Evolutionary conservation across 2,329 filamentous ascomycete genomes (phyloP).

Genomic region (Dothideomycetes sp.): DNA sequence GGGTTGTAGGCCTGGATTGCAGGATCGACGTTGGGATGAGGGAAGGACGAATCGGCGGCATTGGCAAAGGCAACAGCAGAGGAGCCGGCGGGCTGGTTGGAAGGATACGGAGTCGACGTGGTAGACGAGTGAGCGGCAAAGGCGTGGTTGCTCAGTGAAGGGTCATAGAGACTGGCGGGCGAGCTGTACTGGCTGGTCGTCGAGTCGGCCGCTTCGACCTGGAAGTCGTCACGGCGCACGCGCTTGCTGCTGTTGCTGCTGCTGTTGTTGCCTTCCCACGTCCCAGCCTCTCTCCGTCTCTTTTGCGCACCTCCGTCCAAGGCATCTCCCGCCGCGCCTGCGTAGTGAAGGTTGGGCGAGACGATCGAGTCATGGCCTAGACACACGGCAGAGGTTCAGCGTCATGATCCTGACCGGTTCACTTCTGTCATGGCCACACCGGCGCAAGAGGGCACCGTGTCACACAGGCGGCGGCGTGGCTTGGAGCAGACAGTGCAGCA

Average conservation of each 20-base stretch:
- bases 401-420: too few relatives aligned
- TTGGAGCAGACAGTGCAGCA: too few relatives aligned
- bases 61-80: neutral
- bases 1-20: neutral
- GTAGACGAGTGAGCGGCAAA: neutral
- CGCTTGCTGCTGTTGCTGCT: neutral
- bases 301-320: neutral
- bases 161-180: slow-evolving; percentile 4
- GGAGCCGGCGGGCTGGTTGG: neutral
- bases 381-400: neutral
- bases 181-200: slow-evolving; percentile 1
- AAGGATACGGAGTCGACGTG: neutral
- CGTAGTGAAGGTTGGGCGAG: neutral
- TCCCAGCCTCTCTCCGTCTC: slow-evolving; percentile 1
- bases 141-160: neutral
- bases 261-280: neutral
- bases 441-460: too few relatives aligned
- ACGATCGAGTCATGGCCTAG: neutral
- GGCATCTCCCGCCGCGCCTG: neutral
- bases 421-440: too few relatives aligned
- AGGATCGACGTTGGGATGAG: neutral
- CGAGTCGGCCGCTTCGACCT: neutral
- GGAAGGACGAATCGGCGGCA: neutral
- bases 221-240: slow-evolving; percentile 1
- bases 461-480: neutral